Percentiles rank a stretch among this genome's conserved stretches.
These are phyloP conservation scores for Daedaleopsis sinensis DNA, from an alignment of 768 basidiomycete genomes.

Conservation along the genomic window DNA sequence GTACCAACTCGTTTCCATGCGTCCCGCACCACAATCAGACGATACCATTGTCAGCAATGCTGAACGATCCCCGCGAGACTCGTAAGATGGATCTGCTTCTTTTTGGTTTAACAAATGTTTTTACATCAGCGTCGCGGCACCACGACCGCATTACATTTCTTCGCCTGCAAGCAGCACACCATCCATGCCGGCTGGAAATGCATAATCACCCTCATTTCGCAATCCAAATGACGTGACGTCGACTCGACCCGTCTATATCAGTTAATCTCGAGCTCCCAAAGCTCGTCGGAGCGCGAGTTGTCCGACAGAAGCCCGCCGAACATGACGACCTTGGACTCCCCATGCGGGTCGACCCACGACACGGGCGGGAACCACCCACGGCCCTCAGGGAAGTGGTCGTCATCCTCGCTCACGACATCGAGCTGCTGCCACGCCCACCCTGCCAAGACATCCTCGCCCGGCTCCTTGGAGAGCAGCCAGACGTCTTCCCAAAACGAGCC, in stretches of 20 bases:
- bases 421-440: conserved; percentile 35
- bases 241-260: neutral
- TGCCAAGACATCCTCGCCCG: conserved; percentile 2
- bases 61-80: too few species aligned
- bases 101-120: too few species aligned
- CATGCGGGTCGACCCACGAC: conserved; percentile 25
- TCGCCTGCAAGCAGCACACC: neutral
- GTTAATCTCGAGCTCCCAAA: conserved; percentile 42
- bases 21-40: too few species aligned
- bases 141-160: neutral
- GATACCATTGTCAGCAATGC: too few species aligned
- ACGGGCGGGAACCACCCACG: conserved; percentile 49
- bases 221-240: too few species aligned
- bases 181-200: too few species aligned
- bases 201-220: neutral
- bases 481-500: conserved; percentile 44
- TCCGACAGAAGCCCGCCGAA: conserved; percentile 44
- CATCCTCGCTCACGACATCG: conserved; percentile 9
- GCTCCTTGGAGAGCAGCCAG: conserved; percentile 35
- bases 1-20: neutral
- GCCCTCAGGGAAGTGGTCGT: conserved; percentile 31
- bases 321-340: conserved; percentile 19
- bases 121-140: neutral
- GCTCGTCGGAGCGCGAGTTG: conserved; percentile 45
- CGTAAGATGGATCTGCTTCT: too few species aligned